phyloP scores from a whole-genome alignment of 805 yeast species.

The Candida lessepsii region DNA sequence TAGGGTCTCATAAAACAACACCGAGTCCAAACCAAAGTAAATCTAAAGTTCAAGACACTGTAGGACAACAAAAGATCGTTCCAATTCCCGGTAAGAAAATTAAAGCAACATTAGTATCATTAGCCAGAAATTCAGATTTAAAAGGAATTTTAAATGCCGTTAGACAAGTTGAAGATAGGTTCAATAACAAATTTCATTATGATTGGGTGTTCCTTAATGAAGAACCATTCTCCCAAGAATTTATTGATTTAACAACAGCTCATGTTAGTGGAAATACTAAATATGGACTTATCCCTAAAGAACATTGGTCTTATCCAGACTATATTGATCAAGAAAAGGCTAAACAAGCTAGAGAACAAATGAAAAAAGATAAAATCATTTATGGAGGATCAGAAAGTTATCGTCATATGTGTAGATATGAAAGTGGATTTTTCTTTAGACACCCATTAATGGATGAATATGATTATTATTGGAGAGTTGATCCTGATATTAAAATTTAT shows the following conservation, averaged over 20 bases:
- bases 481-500: constrained; percentile 74
- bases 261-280: constrained; percentile 73
- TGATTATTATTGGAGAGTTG: constrained; percentile 93
- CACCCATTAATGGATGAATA: constrained; percentile 73
- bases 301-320: constrained; percentile 84
- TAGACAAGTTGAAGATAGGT: constrained; percentile 81
- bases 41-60: constrained; percentile 4
- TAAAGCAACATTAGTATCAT: constrained; percentile 76
- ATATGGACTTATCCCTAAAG: constrained; percentile 75
- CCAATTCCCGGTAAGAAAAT: constrained; percentile 43
- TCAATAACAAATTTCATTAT: constrained; percentile 77
- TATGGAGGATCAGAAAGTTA: constrained; percentile 78
- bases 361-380: constrained; percentile 56
- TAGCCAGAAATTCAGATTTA: constrained; percentile 74
- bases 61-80: neutral
- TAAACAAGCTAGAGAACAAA: constrained; percentile 52
- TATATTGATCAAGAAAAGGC: constrained; percentile 80
- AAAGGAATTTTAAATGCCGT: constrained; percentile 61
- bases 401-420: constrained; percentile 91
- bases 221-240: constrained; percentile 77
- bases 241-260: constrained; percentile 63
- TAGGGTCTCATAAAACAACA: constrained; percentile 25
- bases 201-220: constrained; percentile 97
- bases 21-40: constrained; percentile 3
- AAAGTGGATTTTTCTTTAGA: constrained; percentile 84